Base-by-base conservation (phyloP, 176 grass and related monocot genomes). In the Zea mays region DNA sequence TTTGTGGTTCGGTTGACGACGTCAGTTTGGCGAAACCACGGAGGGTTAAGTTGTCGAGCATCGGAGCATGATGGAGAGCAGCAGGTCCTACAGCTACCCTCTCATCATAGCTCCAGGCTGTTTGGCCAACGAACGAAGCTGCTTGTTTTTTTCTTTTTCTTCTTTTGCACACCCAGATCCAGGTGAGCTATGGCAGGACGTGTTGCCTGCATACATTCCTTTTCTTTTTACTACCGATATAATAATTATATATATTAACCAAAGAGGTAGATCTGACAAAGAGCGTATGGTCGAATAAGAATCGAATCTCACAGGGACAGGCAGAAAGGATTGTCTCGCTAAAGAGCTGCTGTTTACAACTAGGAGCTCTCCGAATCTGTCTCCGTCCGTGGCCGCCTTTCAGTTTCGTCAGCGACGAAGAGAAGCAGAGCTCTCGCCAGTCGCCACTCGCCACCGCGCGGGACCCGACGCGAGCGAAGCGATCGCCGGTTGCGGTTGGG, bases 21-120 rank as follows among this genome's bases (percentile, higher is more conserved):
- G 74, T 74, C 71, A 67, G 71, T 74, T 65, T 56, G 71, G 39
- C 71, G 38, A 37, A 14, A 27, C 15, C 54, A 13, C 17, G 17
- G 15, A 17, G 15, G 44, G 12, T 35, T 27, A 16, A 70, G 44
- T 8, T 8, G 67, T 35, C 44, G 20, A 70, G 44, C 67, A 56
- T 57, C 27, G 27, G 27, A 27, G 27, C 27, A 27, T 27, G 38
- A 59, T 59, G 16, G 48, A 5, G 56, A 65, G 35, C 34, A 64
- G 19, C 8, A 74, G 36, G 45, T 64, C 68, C 57, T 54, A 78
- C 7, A 15, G 38, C 38, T 39, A 42, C 9, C 8, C 21, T 33
- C 58, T 64, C 35, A 46, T 72, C 14, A n/a, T 17, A 37, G 1
- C 59, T 71, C 59, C 69, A 74, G 47, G 5, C 70, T 82, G 59